These are phyloP conservation scores for Kwoniella mangroviensis DNA, from an alignment of 768 basidiomycete species.

Conservation along the genomic window DNA sequence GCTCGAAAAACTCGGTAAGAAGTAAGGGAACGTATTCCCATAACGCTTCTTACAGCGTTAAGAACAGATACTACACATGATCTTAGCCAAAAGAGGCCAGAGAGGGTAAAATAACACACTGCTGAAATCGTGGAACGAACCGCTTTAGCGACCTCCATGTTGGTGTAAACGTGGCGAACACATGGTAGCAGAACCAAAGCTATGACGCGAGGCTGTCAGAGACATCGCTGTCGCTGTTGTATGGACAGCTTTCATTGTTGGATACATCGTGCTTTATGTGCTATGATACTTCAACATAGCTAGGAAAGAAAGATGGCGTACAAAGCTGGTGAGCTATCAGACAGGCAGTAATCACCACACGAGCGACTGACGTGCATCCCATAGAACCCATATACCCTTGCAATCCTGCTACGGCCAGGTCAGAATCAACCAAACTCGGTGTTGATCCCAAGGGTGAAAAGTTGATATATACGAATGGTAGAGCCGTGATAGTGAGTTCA, in stretches of 20 bases:
- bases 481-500: conserved; percentile 76
- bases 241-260: neutral
- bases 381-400: conserved; percentile 63
- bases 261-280: neutral
- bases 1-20: conserved; percentile 43
- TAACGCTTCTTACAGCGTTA: conserved; percentile 52
- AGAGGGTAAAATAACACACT: conserved; percentile 39
- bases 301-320: conserved; percentile 30
- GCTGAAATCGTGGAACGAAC: neutral
- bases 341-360: too few relatives aligned
- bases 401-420: conserved; percentile 71
- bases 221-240: too few relatives aligned
- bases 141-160: conserved; percentile 9
- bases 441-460: conserved; percentile 70
- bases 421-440: conserved; percentile 73
- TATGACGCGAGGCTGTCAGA: too few relatives aligned
- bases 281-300: neutral
- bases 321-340: conserved; percentile 34
- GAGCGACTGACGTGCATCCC: neutral
- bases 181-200: neutral
- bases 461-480: conserved; percentile 82
- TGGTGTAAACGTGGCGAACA: too few relatives aligned
- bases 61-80: conserved; percentile 58
- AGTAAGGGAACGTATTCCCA: conserved; percentile 31
- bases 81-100: conserved; percentile 58